Conservation (phyloP, 441 rosid species). For the Eruca vesicaria region DNA sequence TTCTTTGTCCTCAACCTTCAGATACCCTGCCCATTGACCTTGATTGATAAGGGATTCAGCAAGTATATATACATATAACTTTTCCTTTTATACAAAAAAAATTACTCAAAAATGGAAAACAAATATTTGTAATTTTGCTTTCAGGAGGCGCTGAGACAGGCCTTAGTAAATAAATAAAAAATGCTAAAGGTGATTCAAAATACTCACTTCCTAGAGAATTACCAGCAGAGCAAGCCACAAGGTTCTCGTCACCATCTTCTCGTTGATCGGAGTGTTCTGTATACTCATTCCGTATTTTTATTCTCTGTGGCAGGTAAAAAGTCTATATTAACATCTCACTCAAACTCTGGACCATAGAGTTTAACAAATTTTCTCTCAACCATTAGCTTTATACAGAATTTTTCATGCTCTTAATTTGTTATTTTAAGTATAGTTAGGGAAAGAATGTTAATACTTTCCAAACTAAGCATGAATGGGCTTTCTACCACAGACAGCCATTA, state of each 20-base stretch:
- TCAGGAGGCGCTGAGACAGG: not conserved
- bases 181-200: conserved; percentile 1
- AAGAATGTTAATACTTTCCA: conserved; percentile 60
- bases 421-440: conserved; percentile 53
- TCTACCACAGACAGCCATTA: conserved; percentile 40
- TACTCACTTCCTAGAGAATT: conserved; percentile 71
- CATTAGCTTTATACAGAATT: conserved; percentile 33
- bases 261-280: conserved; percentile 58
- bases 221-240: conserved; percentile 55
- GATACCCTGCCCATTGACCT: conserved; percentile 58
- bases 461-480: conserved; percentile 59
- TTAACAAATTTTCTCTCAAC: conserved; percentile 63
- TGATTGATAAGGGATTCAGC: conserved; percentile 53
- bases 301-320: conserved; percentile 55
- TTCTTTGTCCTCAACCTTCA: conserved; percentile 65
- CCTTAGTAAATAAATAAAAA: not conserved
- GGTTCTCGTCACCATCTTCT: conserved; percentile 66
- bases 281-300: conserved; percentile 48
- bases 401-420: conserved; percentile 11
- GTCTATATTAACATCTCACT: conserved; percentile 56
- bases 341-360: conserved; percentile 53
- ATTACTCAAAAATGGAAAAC: not conserved
- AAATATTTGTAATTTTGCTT: not conserved
- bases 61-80: not conserved
- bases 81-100: not conserved